A percentile compares a stretch with the other conserved stretches of the same genome.
These are phyloP conservation scores for Flaveria trinervia DNA, from an alignment of 129 eudicot species.

Conservation along the genomic window DNA sequence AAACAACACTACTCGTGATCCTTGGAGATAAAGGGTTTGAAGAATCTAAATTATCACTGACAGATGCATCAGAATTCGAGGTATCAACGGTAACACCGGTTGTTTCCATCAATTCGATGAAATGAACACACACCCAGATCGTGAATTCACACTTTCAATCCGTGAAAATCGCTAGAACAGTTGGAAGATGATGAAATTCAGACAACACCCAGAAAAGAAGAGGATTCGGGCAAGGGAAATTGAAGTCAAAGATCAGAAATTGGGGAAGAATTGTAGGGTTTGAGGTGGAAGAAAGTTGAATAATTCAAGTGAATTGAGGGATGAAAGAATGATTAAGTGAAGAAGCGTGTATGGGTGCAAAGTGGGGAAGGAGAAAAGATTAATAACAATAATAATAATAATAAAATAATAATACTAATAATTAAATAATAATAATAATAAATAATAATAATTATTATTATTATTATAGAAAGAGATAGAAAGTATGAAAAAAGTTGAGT, in stretches of 20 bases:
- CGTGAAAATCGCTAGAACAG: neutral
- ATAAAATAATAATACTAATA: too few relatives aligned
- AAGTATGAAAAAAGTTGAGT: too few relatives aligned
- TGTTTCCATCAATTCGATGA: conserved; percentile 32
- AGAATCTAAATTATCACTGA: conserved; percentile 14
- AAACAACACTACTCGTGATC: neutral
- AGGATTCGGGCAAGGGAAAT: neutral
- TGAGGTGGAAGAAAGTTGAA: neutral
- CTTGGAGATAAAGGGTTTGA: conserved; percentile 18
- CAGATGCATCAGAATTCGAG: conserved; percentile 22
- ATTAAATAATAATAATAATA: too few relatives aligned
- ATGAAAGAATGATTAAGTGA: neutral
- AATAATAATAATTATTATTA: too few relatives aligned
- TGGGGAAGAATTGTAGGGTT: neutral
- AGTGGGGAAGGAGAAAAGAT: conserved; percentile 1
- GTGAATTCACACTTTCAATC: neutral
- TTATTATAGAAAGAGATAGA: too few relatives aligned
- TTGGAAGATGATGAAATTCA: conserved; percentile 5
- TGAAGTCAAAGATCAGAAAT: conserved; percentile 28
- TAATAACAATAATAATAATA: too few relatives aligned
- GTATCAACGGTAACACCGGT: conserved; percentile 22
- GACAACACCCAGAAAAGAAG: conserved; percentile 5
- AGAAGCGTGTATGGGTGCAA: conserved; percentile 32
- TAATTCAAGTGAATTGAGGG: conserved; percentile 18
- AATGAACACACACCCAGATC: conserved; percentile 2